Conservation (phyloP, 257 asterid species). For the Mitragyna speciosa region DNA sequence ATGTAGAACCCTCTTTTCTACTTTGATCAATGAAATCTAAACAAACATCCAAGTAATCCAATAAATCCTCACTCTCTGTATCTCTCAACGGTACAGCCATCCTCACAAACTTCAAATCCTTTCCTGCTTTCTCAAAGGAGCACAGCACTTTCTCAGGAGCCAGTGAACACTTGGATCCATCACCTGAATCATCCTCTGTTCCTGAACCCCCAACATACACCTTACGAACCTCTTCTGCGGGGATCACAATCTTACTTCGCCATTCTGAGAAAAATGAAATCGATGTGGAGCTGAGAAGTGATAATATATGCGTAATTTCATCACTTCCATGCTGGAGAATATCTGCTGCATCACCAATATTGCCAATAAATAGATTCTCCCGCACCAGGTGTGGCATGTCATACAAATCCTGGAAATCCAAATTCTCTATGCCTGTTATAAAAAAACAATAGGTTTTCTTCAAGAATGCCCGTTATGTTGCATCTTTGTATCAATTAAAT, state of each 20-base stretch:
- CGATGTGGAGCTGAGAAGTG: constrained; percentile 81
- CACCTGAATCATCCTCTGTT: constrained; percentile 41
- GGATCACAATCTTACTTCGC: constrained; percentile 66
- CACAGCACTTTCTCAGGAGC: constrained; percentile 72
- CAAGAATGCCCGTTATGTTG: too few relatives aligned
- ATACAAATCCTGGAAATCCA: not conserved
- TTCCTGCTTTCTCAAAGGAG: constrained; percentile 85
- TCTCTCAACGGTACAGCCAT: constrained; percentile 94
- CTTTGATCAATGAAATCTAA: constrained; percentile 85
- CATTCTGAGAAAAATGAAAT: constrained; percentile 92
- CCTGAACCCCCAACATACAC: constrained; percentile 62
- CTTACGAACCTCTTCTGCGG: constrained; percentile 74
- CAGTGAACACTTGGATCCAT: constrained; percentile 56
- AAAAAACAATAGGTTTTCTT: not conserved
- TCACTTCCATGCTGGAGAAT: constrained; percentile 78
- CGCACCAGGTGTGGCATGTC: constrained; percentile 91
- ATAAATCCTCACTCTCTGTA: constrained; percentile 80
- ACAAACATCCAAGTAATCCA: constrained; percentile 83
- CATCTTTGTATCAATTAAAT: not conserved
- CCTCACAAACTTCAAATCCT: constrained; percentile 79
- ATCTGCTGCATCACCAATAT: constrained; percentile 89
- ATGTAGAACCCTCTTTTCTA: constrained; percentile 77
- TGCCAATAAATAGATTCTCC: constrained; percentile 72
- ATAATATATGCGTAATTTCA: constrained; percentile 72
- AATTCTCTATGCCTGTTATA: constrained; percentile 8